These are phyloP conservation scores for Wolfiporia cocos DNA, from an alignment of 1,284 basidiomycete species.

Conservation along the genomic window DNA sequence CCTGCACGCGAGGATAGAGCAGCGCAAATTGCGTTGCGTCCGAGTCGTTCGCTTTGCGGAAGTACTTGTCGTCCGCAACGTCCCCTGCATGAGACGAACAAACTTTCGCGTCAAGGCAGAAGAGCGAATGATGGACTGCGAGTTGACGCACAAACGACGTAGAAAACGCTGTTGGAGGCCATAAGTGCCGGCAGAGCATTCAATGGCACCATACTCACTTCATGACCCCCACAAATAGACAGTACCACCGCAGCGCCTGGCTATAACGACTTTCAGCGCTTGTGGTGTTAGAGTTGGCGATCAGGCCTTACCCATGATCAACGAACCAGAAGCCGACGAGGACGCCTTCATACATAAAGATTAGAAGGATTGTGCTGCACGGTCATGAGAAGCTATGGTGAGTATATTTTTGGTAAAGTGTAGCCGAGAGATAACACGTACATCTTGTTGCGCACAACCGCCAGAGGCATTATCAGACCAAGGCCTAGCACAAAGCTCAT, in stretches of 20 bases:
- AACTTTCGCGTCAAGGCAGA: neutral
- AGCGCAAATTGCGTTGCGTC: constrained; percentile 75
- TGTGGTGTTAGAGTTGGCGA: constrained; percentile 1
- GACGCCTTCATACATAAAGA: constrained; percentile 66
- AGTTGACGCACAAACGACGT: constrained; percentile 62
- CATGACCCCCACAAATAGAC: constrained; percentile 76
- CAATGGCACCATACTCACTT: constrained; percentile 46
- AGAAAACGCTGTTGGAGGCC: constrained; percentile 48
- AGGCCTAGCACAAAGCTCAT: constrained; percentile 77
- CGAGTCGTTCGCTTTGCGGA: constrained; percentile 80
- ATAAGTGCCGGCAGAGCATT: neutral
- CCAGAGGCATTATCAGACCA: constrained; percentile 66
- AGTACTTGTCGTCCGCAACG: constrained; percentile 79
- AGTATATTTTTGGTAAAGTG: neutral
- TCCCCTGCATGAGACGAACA: constrained; percentile 63
- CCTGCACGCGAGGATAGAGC: constrained; percentile 57
- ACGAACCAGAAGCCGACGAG: constrained; percentile 83
- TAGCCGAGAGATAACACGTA: constrained; percentile 29
- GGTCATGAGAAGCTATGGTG: neutral
- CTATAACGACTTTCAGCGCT: constrained; percentile 25
- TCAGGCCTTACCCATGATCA: constrained; percentile 60
- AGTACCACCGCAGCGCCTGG: constrained; percentile 71
- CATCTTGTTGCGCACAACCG: constrained; percentile 80
- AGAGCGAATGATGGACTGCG: neutral
- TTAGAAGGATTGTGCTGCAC: constrained; percentile 70